Evolutionary conservation across 2,329 filamentous ascomycete genomes (phyloP).

Genomic region (Pseudocercospora musae): DNA sequence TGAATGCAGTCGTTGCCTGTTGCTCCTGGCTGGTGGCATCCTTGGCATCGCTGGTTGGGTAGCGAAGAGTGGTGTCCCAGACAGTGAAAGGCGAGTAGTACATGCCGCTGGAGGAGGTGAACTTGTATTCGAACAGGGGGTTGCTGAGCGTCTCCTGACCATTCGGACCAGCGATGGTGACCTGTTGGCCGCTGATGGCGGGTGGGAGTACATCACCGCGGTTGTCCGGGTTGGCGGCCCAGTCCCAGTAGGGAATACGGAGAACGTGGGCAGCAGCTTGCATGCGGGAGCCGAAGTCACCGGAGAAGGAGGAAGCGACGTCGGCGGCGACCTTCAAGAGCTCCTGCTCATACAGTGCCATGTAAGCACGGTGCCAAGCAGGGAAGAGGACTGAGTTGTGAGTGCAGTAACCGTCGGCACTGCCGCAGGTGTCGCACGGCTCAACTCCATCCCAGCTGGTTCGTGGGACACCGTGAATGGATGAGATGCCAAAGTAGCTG

Average conservation of each 20-base stretch:
- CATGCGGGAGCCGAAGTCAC: conserved; percentile 23
- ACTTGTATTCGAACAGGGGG: conserved; percentile 28
- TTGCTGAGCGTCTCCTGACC: conserved; percentile 29
- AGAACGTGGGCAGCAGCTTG: conserved; percentile 27
- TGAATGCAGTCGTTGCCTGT: conserved; percentile 23
- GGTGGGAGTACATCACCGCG: conserved; percentile 25
- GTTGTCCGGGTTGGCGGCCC: conserved; percentile 24
- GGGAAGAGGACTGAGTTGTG: conserved; percentile 37
- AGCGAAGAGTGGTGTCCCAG: conserved; percentile 33
- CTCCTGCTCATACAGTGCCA: conserved; percentile 35
- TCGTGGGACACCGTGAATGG: conserved; percentile 33
- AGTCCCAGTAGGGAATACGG: conserved; percentile 31
- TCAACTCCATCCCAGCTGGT: conserved; percentile 30
- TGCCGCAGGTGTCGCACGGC: conserved; percentile 28
- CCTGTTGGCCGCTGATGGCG: conserved; percentile 22
- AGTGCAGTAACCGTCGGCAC: conserved; percentile 35
- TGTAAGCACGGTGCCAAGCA: conserved; percentile 34
- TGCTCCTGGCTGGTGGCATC: conserved; percentile 22
- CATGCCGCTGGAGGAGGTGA: conserved; percentile 21
- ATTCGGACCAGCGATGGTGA: conserved; percentile 29
- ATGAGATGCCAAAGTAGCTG: conserved; percentile 18
- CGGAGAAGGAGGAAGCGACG: conserved; percentile 27
- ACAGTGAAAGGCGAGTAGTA: conserved; percentile 30
- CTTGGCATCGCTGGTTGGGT: conserved; percentile 28
- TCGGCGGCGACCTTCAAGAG: conserved; percentile 30